Evolutionary conservation across 441 rosid genomes (phyloP), one percentile per base, ranked within the genome.

Genomic region (Euphorbia celastroides): DNA sequence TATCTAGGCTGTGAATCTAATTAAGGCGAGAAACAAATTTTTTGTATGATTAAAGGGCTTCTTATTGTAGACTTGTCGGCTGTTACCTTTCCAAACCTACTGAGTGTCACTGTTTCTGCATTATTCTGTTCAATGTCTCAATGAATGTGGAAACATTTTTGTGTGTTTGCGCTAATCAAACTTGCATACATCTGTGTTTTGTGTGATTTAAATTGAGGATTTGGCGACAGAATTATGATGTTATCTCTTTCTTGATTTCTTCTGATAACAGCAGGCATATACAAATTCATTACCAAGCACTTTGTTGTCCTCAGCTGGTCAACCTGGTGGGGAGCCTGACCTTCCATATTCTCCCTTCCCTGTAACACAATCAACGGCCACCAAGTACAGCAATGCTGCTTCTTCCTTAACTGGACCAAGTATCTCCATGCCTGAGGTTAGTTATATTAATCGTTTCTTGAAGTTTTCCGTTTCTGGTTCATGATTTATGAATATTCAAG

Each of bases 361-460:
- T 6, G 77, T 78, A 70, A 66, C 90, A 44, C 96, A 89, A 69
- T 79, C 93, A 46, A 75, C 81, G 83, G 84, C 92, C 42, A 68
- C 89, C 26, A 89, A 87, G 79, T 89, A 78, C 68, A 77, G 76
- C 82, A 91, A 76, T 70, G 72, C 87, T 16, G 72, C 86, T 63
- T 82, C 98, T 63, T 77, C 99, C 56, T 72, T 86, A 60, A 81
- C 83, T 70, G 90, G 86, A 77, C 85, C 97, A 65, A 82, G 84
- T 71, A 77, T 86, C 38, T 83, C 96, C 70, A 77, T 88, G 83
- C 77, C 97, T 55, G 99, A 94, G 98, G 99, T 92, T 75, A 87
- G 68, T 32, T 7, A 25, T 57, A 27, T 64, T 48, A 14, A 59
- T 70, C 52, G 16, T 25, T 64, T 67, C 20, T 57, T 31, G 38